These are phyloP conservation scores for Buddleja alternifolia DNA, from an alignment of 257 asterid species.

Conservation along the genomic window DNA sequence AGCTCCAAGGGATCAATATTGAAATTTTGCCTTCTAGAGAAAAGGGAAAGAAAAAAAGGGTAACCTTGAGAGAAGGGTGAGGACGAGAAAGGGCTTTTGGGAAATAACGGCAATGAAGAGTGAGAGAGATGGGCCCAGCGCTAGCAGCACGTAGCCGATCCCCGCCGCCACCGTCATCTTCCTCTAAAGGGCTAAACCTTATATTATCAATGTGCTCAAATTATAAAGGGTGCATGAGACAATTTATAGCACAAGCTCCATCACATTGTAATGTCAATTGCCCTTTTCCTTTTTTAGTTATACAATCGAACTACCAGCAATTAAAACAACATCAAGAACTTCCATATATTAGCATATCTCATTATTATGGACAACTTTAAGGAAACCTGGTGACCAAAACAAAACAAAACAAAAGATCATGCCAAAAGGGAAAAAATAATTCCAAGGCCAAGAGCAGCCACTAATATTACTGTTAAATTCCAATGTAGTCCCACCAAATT, in stretches of 20 bases:
- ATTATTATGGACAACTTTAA: background rate
- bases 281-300: too few species aligned
- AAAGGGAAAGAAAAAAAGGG: background rate
- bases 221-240: too few species aligned
- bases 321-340: slow-evolving; percentile 15
- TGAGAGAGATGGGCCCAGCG: slow-evolving; percentile 84
- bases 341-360: background rate
- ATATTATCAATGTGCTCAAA: too few species aligned
- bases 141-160: slow-evolving; percentile 75
- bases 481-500: slow-evolving; percentile 50
- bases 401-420: slow-evolving; percentile 18
- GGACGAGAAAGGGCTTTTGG: slow-evolving; percentile 81
- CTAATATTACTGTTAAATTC: slow-evolving; percentile 25
- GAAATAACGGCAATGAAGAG: slow-evolving; percentile 78
- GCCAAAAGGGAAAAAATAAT: slow-evolving; percentile 10
- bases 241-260: too few species aligned
- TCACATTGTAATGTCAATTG: too few species aligned
- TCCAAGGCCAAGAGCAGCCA: slow-evolving; percentile 20
- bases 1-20: background rate
- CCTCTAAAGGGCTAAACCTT: background rate
- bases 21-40: background rate
- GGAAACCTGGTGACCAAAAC: slow-evolving; percentile 13
- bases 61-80: slow-evolving; percentile 89
- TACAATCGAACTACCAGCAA: too few species aligned
- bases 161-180: slow-evolving; percentile 92